Base-by-base conservation (phyloP, 2,329 filamentous ascomycete genomes). In the Colletotrichum horii region DNA sequence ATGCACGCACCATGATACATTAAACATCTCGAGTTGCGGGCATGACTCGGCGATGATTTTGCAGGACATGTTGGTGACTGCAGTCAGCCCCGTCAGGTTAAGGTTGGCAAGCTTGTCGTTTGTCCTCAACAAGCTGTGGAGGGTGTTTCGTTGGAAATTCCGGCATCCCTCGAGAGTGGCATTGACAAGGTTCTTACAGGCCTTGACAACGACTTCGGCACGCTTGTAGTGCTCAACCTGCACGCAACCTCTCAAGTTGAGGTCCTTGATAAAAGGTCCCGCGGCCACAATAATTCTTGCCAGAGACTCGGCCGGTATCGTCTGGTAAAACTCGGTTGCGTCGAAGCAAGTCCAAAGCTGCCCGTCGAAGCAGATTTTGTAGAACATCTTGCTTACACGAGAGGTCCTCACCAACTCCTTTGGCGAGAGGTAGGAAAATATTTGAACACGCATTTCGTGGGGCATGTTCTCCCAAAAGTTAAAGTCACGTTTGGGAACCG, bases 1-100 rank as follows among this genome's bases (percentile, higher is more conserved):
- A 76, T 95, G 94, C 78, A 93, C 93, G 86, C 97, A 99, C 95
- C 96, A 98, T 1, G 96, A 98, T 24, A 98, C 91, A 80, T 98
- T 97, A 78, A 98, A 89, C 71, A 91, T 89, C 83, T 98, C 93
- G n/a, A 99, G 88, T 65, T 93, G 92, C 2, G 93, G 92, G 80
- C 96, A 98, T 52, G 93, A 93, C 69, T 94, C 89, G 1, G 95
- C 93, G 75, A 99, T 94, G 75, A 97, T 95, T 81, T 93, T 95
- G 91, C 97, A 96, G 1, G 95, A 94, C 26, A 91, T 91, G 82
- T 98, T 98, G 34, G 93, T 95, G 16, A 96, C 94, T 15, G 93
- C 93, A 3, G 92, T 88, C 76, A 98, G 89, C 1, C 96, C 96
- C 3, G 95, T 95, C 48, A 99, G 87, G 80, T 98, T 98, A 79